Base-by-base conservation (phyloP, 345 rosid species). In the Dovyalis caffra region DNA sequence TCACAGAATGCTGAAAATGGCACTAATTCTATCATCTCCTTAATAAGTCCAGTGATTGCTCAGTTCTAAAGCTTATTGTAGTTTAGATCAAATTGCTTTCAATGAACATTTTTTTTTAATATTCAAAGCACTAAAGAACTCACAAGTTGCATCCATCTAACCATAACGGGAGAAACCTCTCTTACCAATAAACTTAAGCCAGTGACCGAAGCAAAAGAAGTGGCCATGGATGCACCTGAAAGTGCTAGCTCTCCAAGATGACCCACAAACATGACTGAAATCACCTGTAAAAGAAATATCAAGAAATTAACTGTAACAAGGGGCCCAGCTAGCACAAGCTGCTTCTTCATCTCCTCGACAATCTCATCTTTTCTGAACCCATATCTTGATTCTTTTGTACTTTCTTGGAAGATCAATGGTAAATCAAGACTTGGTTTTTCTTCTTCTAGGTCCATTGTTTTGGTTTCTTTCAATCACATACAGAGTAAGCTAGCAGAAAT, bases 261-360 rank as follows among this genome's bases (percentile, higher is more conserved):
- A 58, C 78, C 78, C 0, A 75, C 78, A 40, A 75, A 75, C 78
- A 75, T 75, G 20, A 75, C 78, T n/a, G 79, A 76, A 34, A 76
- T 69, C 26, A 76, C 69, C 21, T 63, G 79, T 26, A 69, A 35
- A 26, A 70, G 37, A 64, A 10, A 76, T 35, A 63, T 64, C 53
- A 69, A 25, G 29, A 70, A 56, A 33, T 60, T 75, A 7, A 58
- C 73, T 16, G 62, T 40, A 0, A 68, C 57, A 32, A 75, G 78
- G 58, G 73, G 73, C 35, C 78, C 73, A 1, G 78, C 78, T 5
- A 75, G 45, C 33, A 16, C 18, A 21, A 75, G 61, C 47, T 75
- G 78, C 60, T 31, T 68, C 68, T 68, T 75, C 68, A 69, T 43
- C 49, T 75, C 78, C 45, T 58, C 56, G 14, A 68, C 18, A 28